Percentiles rank a stretch among this genome's conserved stretches.
phyloP scores from a whole-genome alignment of 2,329 filamentous ascomycete genomes.

The Diaporthe sp. region DNA sequence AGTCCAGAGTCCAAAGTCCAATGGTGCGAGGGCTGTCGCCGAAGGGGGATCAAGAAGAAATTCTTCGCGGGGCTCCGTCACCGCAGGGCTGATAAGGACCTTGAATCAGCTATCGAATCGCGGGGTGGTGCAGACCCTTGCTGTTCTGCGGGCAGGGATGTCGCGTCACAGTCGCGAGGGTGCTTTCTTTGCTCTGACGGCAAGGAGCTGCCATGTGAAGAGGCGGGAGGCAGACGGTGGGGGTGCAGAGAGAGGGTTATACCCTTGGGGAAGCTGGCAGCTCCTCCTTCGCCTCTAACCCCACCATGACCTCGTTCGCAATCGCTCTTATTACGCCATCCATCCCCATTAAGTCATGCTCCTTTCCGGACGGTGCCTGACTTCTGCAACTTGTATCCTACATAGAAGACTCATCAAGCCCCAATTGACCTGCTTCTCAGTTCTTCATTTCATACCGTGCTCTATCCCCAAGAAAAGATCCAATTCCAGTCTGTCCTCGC shows the following conservation, averaged over 20 bases:
- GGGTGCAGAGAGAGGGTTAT: background rate
- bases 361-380: background rate
- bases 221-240: background rate
- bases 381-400: background rate
- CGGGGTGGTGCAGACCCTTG: slow-evolving; percentile 38
- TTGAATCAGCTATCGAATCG: slow-evolving; percentile 38
- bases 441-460: background rate
- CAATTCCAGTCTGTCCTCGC: slow-evolving; percentile 28
- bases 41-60: slow-evolving; percentile 34
- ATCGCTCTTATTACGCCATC: slow-evolving; percentile 31
- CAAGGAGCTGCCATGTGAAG: slow-evolving; percentile 18
- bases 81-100: slow-evolving; percentile 35
- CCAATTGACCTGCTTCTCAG: slow-evolving; percentile 3
- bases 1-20: slow-evolving; percentile 19
- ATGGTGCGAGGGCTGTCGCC: slow-evolving; percentile 27
- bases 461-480: background rate
- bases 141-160: slow-evolving; percentile 16
- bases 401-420: background rate
- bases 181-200: background rate
- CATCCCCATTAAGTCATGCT: slow-evolving; percentile 27
- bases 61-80: slow-evolving; percentile 37
- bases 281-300: background rate
- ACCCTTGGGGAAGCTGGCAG: background rate
- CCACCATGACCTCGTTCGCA: slow-evolving; percentile 24
- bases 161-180: slow-evolving; percentile 24